Percentiles rank a stretch among this genome's conserved stretches.
These are phyloP conservation scores for Dendrocalamus sinicus DNA, from an alignment of 176 grass and related monocot genomes.

Conservation along the genomic window DNA sequence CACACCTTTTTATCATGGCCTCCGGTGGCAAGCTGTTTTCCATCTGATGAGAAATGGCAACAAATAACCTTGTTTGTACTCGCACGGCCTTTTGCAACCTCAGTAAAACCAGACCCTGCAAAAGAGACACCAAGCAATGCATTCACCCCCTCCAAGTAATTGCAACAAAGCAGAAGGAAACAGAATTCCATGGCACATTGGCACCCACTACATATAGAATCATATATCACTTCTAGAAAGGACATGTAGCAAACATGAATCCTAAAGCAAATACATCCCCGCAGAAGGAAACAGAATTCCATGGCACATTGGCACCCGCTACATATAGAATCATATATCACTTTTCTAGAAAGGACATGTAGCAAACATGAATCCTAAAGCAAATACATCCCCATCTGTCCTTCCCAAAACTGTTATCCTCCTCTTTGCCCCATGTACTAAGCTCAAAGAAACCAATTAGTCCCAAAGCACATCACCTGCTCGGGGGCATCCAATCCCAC, in stretches of 20 bases:
- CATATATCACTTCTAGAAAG: not conserved
- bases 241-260: not conserved
- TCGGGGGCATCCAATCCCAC: not conserved
- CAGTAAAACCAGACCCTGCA: slow-evolving; percentile 77
- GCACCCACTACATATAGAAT: not conserved
- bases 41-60: slow-evolving; percentile 94
- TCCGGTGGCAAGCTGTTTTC: slow-evolving; percentile 96
- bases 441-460: slow-evolving; percentile 14
- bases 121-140: slow-evolving; percentile 23
- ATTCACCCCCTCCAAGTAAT: not conserved
- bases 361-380: slow-evolving; percentile 27
- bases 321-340: slow-evolving; percentile 21
- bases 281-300: slow-evolving; percentile 17
- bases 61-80: slow-evolving; percentile 83
- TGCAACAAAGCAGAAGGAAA: slow-evolving; percentile 20
- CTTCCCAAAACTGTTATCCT: slow-evolving; percentile 3
- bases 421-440: not conserved
- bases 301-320: not conserved
- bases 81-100: slow-evolving; percentile 65
- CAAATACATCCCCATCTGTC: slow-evolving; percentile 19
- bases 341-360: not conserved
- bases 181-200: not conserved
- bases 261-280: too few relatives aligned
- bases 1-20: slow-evolving; percentile 99
- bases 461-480: slow-evolving; percentile 5